phyloP scores from a whole-genome alignment of 352 stramenopile genomes.

The Pythium brachiatum region DNA sequence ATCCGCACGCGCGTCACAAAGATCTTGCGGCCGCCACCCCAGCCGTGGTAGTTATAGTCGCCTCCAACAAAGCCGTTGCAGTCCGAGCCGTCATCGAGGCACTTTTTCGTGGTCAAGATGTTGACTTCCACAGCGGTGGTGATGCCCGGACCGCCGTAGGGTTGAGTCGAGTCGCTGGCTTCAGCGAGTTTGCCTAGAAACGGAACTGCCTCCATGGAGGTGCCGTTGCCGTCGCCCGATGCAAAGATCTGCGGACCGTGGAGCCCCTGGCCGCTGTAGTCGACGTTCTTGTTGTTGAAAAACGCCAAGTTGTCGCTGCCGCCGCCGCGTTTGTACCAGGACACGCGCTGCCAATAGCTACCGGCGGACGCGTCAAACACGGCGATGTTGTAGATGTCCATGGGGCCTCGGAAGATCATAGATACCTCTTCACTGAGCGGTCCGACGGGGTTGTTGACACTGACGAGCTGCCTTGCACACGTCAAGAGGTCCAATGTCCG shows the following conservation, averaged over 20 bases:
- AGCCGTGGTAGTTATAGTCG: constrained; percentile 55
- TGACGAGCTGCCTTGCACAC: constrained; percentile 5
- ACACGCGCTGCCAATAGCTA: constrained; percentile 39
- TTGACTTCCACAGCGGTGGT: constrained; percentile 61
- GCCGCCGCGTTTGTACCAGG: constrained; percentile 42
- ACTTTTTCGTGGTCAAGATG: constrained; percentile 53
- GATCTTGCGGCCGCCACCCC: constrained; percentile 60
- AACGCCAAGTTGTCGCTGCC: constrained; percentile 53
- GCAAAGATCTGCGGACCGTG: constrained; percentile 54
- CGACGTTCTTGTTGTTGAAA: constrained; percentile 76
- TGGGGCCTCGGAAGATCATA: constrained; percentile 59
- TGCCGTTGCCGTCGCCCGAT: constrained; percentile 39
- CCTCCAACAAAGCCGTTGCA: constrained; percentile 34
- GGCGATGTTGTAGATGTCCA: constrained; percentile 57
- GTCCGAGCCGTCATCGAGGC: constrained; percentile 16
- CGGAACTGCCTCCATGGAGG: constrained; percentile 22
- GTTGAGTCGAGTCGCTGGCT: constrained; percentile 30
- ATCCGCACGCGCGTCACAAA: constrained; percentile 67
- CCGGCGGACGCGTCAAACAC: constrained; percentile 31
- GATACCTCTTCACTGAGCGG: constrained; percentile 55
- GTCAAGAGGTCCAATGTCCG: constrained; percentile 6
- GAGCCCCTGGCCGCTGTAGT: constrained; percentile 38
- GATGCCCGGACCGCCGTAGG: constrained; percentile 43
- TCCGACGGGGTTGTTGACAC: constrained; percentile 24
- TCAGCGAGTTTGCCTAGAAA: constrained; percentile 48